These are phyloP conservation scores for Aspergillus novoparasiticus DNA, from an alignment of 2,329 filamentous ascomycete genomes.

Conservation along the genomic window DNA sequence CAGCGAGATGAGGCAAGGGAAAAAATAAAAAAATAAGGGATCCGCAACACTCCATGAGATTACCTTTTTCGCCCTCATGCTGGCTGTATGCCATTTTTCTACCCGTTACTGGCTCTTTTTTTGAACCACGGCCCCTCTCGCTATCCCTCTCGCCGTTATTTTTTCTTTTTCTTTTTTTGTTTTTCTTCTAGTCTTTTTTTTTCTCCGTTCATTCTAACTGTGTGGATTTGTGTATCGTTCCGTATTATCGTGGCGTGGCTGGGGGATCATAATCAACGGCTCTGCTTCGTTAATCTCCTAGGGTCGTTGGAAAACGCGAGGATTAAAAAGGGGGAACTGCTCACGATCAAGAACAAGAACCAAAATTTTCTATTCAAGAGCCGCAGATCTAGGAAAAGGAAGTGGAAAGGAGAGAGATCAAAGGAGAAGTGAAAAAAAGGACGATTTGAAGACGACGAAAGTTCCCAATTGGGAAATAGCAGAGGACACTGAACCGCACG, in stretches of 20 bases:
- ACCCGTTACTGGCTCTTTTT: slow-evolving; percentile 20
- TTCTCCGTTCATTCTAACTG: not conserved
- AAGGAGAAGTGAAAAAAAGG: slow-evolving; percentile 4
- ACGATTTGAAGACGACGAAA: slow-evolving; percentile 11
- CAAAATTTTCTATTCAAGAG: not conserved
- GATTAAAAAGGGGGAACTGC: not conserved
- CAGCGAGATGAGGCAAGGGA: not conserved
- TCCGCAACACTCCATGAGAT: slow-evolving; percentile 24
- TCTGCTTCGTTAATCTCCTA: slow-evolving; percentile 6
- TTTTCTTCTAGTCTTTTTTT: not conserved
- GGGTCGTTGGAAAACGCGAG: not conserved
- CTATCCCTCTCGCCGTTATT: not conserved
- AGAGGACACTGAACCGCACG: slow-evolving; percentile 12
- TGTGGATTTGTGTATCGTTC: slow-evolving; percentile 1
- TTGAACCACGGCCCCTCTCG: slow-evolving; percentile 22
- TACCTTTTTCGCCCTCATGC: slow-evolving; percentile 27
- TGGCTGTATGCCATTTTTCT: slow-evolving; percentile 22
- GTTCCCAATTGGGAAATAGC: slow-evolving; percentile 19
- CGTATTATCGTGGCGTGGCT: slow-evolving; percentile 2
- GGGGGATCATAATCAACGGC: slow-evolving; percentile 1
- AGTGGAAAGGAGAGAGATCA: not conserved
- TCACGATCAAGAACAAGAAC: not conserved
- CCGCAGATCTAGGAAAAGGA: not conserved
- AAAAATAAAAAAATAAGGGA: slow-evolving; percentile 13
- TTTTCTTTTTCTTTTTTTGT: not conserved